Evolutionary conservation across 2,329 filamentous ascomycete species (phyloP), one percentile per base, ranked within the genome.

Genomic region (Penicillium sclerotiorum): DNA sequence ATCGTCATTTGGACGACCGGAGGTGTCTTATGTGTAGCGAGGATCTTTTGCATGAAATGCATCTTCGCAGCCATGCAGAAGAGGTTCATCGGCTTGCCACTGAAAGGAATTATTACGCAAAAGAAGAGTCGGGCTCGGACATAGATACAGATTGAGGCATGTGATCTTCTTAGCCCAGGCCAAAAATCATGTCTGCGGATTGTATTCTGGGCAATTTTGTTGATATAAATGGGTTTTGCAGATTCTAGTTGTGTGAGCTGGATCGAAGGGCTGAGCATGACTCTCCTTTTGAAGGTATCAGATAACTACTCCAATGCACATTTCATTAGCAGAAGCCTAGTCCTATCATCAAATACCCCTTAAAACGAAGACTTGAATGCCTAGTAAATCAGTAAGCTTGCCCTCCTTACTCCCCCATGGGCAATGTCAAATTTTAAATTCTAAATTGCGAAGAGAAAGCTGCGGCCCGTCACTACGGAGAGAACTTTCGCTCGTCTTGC

Each of bases 11-110:
- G 18, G 2, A 52, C 25, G 52, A 57, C 53, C 46, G 50, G 44
- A 56, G 48, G 30, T 57, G 43, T 47, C 13, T 55, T 52, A 56
- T 53, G 21, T 56, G 35, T 49, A 23, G 41, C 32, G 36, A 47
- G 30, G 52, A 59, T 43, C 46, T 59, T 1, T 28, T 59, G 22
- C 23, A 56, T 52, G 25, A 59, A 27, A 59, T 59, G 28, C 25
- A 57, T 56, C 50, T 57, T 57, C 47, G 50, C 4, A 57, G 56
- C 8, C 27, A 57, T 46, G 35, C 36, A 46, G 50, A 59, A 50
- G 50, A 54, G 1, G 42, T 55, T 41, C 22, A 52, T 47, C 46
- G 43, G 15, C 49, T 52, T 25, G 8, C 13, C n/a, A 49, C 41
- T 8, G 11, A 52, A 52, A 41, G 49, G 13, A 41, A 27, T 41